Evolutionary conservation across 768 basidiomycete genomes (phyloP).

Genomic region (Amanita fuliginea): DNA sequence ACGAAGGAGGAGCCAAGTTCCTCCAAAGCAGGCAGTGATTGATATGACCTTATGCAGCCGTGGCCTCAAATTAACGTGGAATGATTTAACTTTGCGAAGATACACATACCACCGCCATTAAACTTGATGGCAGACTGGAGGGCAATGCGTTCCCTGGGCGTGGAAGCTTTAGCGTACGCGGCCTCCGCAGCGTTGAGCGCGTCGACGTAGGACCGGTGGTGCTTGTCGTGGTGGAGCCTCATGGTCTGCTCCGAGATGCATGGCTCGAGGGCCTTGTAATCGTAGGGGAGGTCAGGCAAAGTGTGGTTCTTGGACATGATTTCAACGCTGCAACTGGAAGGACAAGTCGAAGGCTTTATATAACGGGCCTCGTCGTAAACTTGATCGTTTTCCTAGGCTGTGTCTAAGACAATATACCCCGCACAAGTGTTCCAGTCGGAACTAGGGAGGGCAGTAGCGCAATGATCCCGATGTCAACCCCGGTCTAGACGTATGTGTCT

Average conservation of each 20-base stretch:
- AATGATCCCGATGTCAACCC: too few species aligned
- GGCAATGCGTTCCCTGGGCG: constrained; percentile 73
- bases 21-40: constrained; percentile 96
- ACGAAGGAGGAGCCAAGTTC: constrained; percentile 65
- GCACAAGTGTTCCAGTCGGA: too few species aligned
- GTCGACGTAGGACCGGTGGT: constrained; percentile 91
- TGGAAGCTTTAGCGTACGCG: constrained; percentile 51
- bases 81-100: not conserved
- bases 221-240: constrained; percentile 90
- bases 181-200: constrained; percentile 88
- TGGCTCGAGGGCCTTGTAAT: constrained; percentile 86
- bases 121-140: constrained; percentile 90
- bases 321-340: not conserved
- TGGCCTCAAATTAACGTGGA: not conserved
- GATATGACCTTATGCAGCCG: constrained; percentile 53
- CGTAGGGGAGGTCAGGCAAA: constrained; percentile 67
- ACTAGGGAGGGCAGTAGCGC: too few species aligned
- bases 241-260: constrained; percentile 88
- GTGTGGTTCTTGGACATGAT: constrained; percentile 24
- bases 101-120: constrained; percentile 80
- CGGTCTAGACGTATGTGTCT: too few species aligned
- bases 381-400: too few species aligned
- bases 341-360: not conserved
- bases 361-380: not conserved
- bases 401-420: too few species aligned